Conservation (phyloP, 176 grass and related monocot species). For the Rhynchospora tenuis region DNA sequence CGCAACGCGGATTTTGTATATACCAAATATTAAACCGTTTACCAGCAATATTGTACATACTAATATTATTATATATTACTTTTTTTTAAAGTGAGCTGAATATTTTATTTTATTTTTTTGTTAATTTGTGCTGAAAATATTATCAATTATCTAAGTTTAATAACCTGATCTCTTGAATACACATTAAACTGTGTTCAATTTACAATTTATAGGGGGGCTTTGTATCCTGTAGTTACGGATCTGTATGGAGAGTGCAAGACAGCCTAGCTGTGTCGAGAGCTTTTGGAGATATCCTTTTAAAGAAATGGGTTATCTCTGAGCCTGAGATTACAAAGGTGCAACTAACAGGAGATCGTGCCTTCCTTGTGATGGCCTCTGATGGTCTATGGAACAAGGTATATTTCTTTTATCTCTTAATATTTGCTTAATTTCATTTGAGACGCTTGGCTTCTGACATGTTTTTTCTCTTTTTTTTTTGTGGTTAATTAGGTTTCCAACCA, state of each 20-base stretch:
- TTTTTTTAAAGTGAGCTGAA: too few relatives aligned
- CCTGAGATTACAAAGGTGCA: slow-evolving; percentile 37
- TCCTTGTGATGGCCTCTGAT: slow-evolving; percentile 68
- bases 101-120: too few relatives aligned
- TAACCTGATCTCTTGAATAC: not conserved
- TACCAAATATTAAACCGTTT: not conserved
- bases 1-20: not conserved
- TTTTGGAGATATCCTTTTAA: slow-evolving; percentile 62
- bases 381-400: slow-evolving; percentile 75
- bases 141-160: not conserved
- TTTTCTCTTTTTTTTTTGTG: slow-evolving; percentile 3
- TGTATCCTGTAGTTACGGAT: slow-evolving; percentile 45
- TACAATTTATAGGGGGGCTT: slow-evolving; percentile 47
- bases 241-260: slow-evolving; percentile 75
- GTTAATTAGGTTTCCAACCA: slow-evolving; percentile 47
- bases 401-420: slow-evolving; percentile 11
- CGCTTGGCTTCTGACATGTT: not conserved
- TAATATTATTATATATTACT: too few relatives aligned
- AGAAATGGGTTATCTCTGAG: slow-evolving; percentile 66
- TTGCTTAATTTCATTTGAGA: not conserved
- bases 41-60: not conserved
- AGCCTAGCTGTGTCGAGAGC: slow-evolving; percentile 66
- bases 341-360: slow-evolving; percentile 31
- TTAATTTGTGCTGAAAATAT: not conserved
- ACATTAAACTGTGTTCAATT: not conserved